Evolutionary conservation across 441 rosid genomes (phyloP).

Genomic region (Eruca vesicaria): DNA sequence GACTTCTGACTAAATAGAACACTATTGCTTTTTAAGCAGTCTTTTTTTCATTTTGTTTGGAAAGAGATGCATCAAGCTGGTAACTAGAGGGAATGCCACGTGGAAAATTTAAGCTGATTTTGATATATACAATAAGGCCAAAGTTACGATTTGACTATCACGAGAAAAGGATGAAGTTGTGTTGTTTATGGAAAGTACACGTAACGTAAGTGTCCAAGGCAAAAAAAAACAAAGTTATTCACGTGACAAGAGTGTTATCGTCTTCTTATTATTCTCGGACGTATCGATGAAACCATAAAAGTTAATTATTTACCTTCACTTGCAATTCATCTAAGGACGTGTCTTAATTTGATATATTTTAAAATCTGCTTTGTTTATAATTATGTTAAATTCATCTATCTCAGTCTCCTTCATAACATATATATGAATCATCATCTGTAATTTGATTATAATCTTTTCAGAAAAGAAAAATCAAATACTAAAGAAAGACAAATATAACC

Average conservation of each 20-base stretch:
- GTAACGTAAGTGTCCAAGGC: constrained; percentile 17
- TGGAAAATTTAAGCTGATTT: background rate
- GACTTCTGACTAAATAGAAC: background rate
- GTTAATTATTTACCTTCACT: background rate
- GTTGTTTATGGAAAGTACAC: background rate
- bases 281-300: constrained; percentile 3
- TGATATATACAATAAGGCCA: background rate
- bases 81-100: background rate
- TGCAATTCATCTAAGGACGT: background rate
- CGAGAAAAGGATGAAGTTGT: constrained; percentile 22
- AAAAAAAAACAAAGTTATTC: background rate
- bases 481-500: no score
- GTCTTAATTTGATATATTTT: background rate
- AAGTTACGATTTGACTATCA: constrained; percentile 16
- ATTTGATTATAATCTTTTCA: no score
- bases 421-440: no score
- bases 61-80: background rate
- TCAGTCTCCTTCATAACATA: no score
- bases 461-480: no score
- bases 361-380: background rate
- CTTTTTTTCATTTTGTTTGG: background rate
- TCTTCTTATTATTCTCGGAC: constrained; percentile 4
- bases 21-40: background rate
- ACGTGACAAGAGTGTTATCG: constrained; percentile 25
- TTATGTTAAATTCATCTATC: no score